Evolutionary conservation across 1,284 basidiomycete species (phyloP).

Genomic region (Sanghuangporus baumii): DNA sequence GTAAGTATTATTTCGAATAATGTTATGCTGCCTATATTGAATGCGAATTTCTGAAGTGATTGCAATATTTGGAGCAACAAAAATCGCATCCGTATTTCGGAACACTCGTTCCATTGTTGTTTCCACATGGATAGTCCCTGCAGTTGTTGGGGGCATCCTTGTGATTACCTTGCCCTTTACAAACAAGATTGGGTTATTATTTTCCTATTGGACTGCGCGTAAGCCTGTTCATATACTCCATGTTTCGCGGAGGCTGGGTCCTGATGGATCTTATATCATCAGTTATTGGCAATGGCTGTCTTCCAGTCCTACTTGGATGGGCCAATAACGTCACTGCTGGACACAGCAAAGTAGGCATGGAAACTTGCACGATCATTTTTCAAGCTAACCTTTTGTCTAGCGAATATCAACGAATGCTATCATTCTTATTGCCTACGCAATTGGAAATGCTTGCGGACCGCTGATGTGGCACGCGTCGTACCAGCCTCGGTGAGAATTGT

Average conservation of each 20-base stretch:
- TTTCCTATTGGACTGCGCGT: constrained; percentile 28
- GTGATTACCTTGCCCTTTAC: constrained; percentile 27
- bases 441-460: constrained; percentile 26
- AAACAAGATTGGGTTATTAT: constrained; percentile 27
- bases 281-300: constrained; percentile 29
- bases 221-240: neutral
- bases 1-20: neutral
- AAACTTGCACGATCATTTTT: neutral
- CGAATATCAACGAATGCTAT: constrained; percentile 26
- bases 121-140: constrained; percentile 29
- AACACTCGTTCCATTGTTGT: constrained; percentile 24
- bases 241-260: neutral
- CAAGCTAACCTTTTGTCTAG: constrained; percentile 6
- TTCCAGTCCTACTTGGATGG: constrained; percentile 28
- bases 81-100: constrained; percentile 16
- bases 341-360: constrained; percentile 27
- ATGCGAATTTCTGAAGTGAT: constrained; percentile 8
- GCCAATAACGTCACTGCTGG: constrained; percentile 26
- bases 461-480: constrained; percentile 26
- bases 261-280: too few species aligned
- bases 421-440: constrained; percentile 27
- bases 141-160: constrained; percentile 29
- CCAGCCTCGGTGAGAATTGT: constrained; percentile 24
- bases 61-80: constrained; percentile 21
- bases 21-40: neutral